Conservation (phyloP, 352 stramenopile species). For the Globisporangium middletonii region DNA sequence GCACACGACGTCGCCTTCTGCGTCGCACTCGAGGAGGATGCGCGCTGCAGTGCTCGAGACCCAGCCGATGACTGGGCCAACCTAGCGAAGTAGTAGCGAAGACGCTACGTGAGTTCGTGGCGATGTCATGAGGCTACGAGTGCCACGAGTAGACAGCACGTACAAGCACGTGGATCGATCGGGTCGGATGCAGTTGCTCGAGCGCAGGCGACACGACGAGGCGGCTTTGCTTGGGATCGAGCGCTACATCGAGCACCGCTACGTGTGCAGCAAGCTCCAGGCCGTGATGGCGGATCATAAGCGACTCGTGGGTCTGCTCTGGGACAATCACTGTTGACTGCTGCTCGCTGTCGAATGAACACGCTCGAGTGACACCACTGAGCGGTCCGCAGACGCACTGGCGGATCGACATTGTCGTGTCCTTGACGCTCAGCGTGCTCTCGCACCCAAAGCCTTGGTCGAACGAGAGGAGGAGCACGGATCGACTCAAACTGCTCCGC, state of each 20-base stretch:
- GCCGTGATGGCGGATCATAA: conserved; percentile 3
- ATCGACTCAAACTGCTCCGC: conserved; percentile 15
- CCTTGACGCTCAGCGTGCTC: conserved; percentile 23
- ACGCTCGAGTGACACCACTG: neutral
- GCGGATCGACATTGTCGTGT: conserved; percentile 26
- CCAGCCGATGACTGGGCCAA: conserved; percentile 41
- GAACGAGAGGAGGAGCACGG: conserved; percentile 21
- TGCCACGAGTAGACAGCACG: conserved; percentile 1
- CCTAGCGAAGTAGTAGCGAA: conserved; percentile 6
- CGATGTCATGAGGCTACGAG: too few relatives aligned
- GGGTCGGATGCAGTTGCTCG: neutral
- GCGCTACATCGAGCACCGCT: neutral
- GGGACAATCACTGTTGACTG: neutral
- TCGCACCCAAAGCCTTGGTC: conserved; percentile 10
- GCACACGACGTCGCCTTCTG: conserved; percentile 28
- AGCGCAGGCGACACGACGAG: neutral
- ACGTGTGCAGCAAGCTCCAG: conserved; percentile 7
- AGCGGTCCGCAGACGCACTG: conserved; percentile 39
- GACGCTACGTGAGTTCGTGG: neutral
- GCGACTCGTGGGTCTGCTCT: conserved; percentile 1
- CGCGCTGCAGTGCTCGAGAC: conserved; percentile 22
- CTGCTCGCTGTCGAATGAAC: neutral
- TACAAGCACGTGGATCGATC: conserved; percentile 2
- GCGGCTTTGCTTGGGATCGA: neutral
- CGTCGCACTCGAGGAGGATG: conserved; percentile 39